These are phyloP conservation scores for Boletus fagicola DNA, from an alignment of 768 basidiomycete species.

Conservation along the genomic window DNA sequence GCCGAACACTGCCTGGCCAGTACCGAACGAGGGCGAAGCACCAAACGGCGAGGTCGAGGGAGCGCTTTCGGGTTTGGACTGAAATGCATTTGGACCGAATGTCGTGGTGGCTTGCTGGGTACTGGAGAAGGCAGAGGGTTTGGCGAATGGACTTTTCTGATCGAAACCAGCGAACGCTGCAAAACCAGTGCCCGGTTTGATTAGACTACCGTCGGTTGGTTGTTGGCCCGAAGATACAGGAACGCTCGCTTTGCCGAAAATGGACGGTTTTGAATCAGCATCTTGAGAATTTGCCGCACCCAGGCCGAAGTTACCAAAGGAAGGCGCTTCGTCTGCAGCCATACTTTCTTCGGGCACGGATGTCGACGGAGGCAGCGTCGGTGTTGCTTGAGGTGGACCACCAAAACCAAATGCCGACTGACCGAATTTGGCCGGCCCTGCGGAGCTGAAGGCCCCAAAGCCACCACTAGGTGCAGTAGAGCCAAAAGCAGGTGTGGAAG, in stretches of 20 bases:
- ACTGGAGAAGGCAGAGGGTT: slow-evolving; percentile 23
- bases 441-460: slow-evolving; percentile 35
- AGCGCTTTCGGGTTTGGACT: slow-evolving; percentile 13
- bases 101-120: slow-evolving; percentile 8
- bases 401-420: slow-evolving; percentile 27
- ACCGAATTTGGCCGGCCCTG: slow-evolving; percentile 34
- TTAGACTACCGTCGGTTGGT: slow-evolving; percentile 18
- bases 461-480: slow-evolving; percentile 22
- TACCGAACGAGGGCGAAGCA: slow-evolving; percentile 33
- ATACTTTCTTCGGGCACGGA: slow-evolving; percentile 31
- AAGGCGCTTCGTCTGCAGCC: slow-evolving; percentile 31
- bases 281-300: slow-evolving; percentile 25
- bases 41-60: slow-evolving; percentile 27
- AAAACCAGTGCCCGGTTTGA: slow-evolving; percentile 38
- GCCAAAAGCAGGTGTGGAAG: slow-evolving; percentile 21
- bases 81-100: slow-evolving; percentile 19
- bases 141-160: slow-evolving; percentile 29
- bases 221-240: slow-evolving; percentile 13
- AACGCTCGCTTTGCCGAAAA: slow-evolving; percentile 31
- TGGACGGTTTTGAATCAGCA: slow-evolving; percentile 29
- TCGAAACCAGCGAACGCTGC: slow-evolving; percentile 29
- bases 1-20: slow-evolving; percentile 35
- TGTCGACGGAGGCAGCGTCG: not conserved
- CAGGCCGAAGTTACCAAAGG: slow-evolving; percentile 34
- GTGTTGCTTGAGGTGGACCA: slow-evolving; percentile 6